Conservation (phyloP, 1,284 basidiomycete species). For the Fomitopsis pinicola region DNA sequence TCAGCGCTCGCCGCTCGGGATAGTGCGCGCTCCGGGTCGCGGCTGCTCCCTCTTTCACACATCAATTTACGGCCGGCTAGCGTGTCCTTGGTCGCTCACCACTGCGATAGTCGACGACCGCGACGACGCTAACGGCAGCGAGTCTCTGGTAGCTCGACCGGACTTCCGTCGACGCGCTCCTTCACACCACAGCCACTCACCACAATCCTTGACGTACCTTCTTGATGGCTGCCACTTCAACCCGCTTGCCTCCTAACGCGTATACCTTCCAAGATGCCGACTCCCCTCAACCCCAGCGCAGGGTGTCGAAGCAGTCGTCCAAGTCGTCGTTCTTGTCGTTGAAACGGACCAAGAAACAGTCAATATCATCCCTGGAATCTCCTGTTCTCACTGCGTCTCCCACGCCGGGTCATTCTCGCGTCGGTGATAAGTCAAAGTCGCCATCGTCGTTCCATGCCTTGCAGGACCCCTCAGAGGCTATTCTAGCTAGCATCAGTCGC, state of each 20-base stretch:
- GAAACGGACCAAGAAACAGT: constrained; percentile 44
- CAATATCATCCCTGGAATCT: constrained; percentile 25
- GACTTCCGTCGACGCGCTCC: constrained; percentile 13
- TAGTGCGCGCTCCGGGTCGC: neutral
- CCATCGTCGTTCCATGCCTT: constrained; percentile 21
- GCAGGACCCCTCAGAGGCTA: constrained; percentile 18
- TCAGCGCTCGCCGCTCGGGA: neutral
- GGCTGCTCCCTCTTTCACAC: neutral
- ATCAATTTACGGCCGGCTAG: constrained; percentile 5
- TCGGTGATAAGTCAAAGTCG: constrained; percentile 29
- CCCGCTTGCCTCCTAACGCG: constrained; percentile 19
- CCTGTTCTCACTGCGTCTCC: constrained; percentile 16
- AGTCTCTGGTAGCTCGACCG: neutral
- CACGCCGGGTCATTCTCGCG: constrained; percentile 14
- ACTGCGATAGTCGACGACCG: constrained; percentile 1
- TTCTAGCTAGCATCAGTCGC: constrained; percentile 3
- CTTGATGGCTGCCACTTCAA: constrained; percentile 23
- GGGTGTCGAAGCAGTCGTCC: constrained; percentile 47
- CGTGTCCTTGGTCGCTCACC: neutral
- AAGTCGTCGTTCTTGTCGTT: constrained; percentile 53
- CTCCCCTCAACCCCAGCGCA: constrained; percentile 27
- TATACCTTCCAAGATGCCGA: constrained; percentile 12
- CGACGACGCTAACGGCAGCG: constrained; percentile 1
- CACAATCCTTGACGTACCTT: constrained; percentile 11
- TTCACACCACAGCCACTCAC: constrained; percentile 21